Evolutionary conservation across 495 filamentous ascomycete species (phyloP).

Genomic region (Xylaria cubensis): DNA sequence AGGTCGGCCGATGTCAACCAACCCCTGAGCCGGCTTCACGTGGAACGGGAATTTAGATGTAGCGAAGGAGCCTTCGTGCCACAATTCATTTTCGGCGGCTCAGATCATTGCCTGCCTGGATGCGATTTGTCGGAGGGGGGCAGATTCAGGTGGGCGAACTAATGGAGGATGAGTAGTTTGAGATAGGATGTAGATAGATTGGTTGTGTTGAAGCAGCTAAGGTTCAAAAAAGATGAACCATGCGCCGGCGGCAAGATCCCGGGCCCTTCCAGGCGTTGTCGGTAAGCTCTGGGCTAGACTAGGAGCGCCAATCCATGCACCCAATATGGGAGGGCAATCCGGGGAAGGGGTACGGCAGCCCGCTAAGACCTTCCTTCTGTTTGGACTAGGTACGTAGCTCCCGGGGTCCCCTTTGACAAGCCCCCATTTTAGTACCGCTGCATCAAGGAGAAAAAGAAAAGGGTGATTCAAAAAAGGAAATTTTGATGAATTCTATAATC

Average conservation of each 20-base stretch:
- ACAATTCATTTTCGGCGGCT: slow-evolving; percentile 27
- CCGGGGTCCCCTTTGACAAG: not conserved
- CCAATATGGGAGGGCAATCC: slow-evolving; percentile 6
- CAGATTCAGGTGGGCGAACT: not conserved
- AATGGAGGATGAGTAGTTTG: not conserved
- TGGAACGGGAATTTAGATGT: slow-evolving; percentile 19
- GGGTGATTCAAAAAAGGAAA: not conserved
- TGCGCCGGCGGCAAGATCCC: slow-evolving; percentile 9
- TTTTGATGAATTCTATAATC: too few relatives aligned
- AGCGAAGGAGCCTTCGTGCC: slow-evolving; percentile 19
- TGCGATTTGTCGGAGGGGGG: not conserved
- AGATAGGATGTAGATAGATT: not conserved
- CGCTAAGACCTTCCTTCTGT: not conserved
- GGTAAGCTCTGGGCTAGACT: slow-evolving; percentile 5
- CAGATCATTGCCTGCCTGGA: slow-evolving; percentile 20
- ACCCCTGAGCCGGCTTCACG: slow-evolving; percentile 27
- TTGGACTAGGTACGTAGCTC: not conserved
- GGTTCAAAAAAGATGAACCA: not conserved
- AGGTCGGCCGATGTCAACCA: slow-evolving; percentile 27
- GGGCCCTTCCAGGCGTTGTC: not conserved
- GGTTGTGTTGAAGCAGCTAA: slow-evolving; percentile 5
- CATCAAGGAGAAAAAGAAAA: not conserved
- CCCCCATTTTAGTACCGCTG: not conserved
- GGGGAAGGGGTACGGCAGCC: slow-evolving; percentile 7
- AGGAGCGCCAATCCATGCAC: slow-evolving; percentile 8